Evolutionary conservation across 2,329 filamentous ascomycete species (phyloP), one percentile per base, ranked within the genome.

Genomic region (Eutypa lata): DNA sequence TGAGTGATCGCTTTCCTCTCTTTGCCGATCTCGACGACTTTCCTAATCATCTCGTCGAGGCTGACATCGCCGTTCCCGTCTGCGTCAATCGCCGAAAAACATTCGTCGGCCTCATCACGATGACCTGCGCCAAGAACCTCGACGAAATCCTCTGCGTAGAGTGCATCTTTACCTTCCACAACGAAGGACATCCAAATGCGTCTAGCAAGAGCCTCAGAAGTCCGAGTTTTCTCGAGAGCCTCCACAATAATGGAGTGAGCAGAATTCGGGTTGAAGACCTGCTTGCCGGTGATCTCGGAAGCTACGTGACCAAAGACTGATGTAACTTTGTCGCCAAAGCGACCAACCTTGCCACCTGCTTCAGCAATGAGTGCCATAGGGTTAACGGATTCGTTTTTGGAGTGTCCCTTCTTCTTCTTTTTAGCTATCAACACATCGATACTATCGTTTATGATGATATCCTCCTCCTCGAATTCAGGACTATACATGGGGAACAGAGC

Each of bases 111-210:
- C 57, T 96, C 90, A 0, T 82, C 76, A 57, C 84, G 83, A 63
- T 88, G 86, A 6, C 83, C 82, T 0, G 82, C 75, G 2, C 93
- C 93, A 54, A 99, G 86, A 10, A 97, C 93, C 68, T 97, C 93
- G 28, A 86, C 68, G 37, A 99, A 81, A 67, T 99, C 94, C 4
- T 96, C 91, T 8, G 82, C 72, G 60, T 82, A 90, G 8, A 99
- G 78, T 0, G 87, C 77, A 40, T 97, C 90, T 53, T 86, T 86
- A 62, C 91, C 91, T 71, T 97, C 93, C 3, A 94, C 84, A 1
- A 96, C 94, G 67, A 97, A 96, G 1, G 92, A 97, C 90, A 97
- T 96, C 94, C 94, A 97, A 57, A 97, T 87, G 65, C 94, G 88
- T 61, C 85, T 88, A n/a, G 90, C 92, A 53, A 97, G 76, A n/a